Conservation (phyloP, 2,329 filamentous ascomycete genomes). For the Biscogniauxia mediterranea region DNA sequence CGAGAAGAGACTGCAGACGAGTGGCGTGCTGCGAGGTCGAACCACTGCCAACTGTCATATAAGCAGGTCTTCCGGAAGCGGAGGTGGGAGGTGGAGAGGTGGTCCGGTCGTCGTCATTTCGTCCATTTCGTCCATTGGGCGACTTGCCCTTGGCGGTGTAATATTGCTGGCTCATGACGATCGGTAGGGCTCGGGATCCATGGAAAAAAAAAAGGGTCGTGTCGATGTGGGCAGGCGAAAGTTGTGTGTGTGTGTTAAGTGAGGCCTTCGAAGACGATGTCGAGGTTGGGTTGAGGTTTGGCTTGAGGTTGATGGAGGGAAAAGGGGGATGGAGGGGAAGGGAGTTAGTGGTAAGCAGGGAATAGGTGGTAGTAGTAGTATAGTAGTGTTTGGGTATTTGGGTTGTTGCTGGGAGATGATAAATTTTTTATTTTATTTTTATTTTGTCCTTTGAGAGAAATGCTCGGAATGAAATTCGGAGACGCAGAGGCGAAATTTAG, state of each 20-base stretch:
- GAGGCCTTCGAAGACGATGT: too few species aligned
- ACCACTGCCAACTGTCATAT: constrained; percentile 86
- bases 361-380: too few species aligned
- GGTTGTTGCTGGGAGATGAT: too few species aligned
- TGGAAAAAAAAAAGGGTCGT: constrained; percentile 6
- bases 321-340: too few species aligned
- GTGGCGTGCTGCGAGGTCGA: constrained; percentile 78
- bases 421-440: not conserved
- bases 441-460: not conserved
- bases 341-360: too few species aligned
- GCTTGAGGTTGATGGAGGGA: too few species aligned
- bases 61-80: constrained; percentile 53
- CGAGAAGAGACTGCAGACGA: constrained; percentile 76
- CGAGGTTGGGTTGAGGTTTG: too few species aligned
- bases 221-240: not conserved
- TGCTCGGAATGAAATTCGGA: not conserved
- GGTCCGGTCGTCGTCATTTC: constrained; percentile 26
- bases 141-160: constrained; percentile 42
- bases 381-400: too few species aligned
- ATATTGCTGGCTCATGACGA: constrained; percentile 61
- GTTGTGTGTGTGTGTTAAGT: too few species aligned
- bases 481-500: not conserved
- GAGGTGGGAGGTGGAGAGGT: constrained; percentile 25
- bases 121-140: constrained; percentile 22
- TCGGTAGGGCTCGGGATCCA: constrained; percentile 23